Conservation (phyloP, 805 yeast species). For the Schwanniomyces occidentalis region DNA sequence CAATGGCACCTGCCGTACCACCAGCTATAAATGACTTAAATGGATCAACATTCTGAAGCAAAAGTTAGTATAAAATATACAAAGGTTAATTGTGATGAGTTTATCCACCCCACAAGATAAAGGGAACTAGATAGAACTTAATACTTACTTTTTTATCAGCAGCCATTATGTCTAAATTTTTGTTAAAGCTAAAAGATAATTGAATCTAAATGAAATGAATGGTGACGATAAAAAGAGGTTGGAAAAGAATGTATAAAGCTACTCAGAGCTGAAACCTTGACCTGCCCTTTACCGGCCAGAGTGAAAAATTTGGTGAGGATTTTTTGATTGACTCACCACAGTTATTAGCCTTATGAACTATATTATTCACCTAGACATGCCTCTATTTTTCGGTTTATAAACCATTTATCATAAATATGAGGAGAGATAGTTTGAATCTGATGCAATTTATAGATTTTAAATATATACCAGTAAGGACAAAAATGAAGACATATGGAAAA, state of each 20-base stretch:
- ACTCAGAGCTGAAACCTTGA: neutral
- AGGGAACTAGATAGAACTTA: neutral
- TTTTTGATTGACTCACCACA: neutral
- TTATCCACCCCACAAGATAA: neutral
- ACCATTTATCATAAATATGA: too few species aligned
- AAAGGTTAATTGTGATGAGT: too few species aligned
- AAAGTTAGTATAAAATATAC: conserved; percentile 13
- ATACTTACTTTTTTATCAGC: conserved; percentile 7
- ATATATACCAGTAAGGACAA: too few species aligned
- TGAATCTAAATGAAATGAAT: neutral
- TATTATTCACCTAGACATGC: too few species aligned
- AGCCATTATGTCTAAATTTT: conserved; percentile 1
- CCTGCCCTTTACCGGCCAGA: neutral
- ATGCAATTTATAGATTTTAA: too few species aligned
- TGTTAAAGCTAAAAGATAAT: neutral
- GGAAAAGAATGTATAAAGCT: too few species aligned
- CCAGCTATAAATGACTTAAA: conserved; percentile 88
- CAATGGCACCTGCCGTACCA: conserved; percentile 95
- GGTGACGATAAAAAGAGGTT: too few species aligned
- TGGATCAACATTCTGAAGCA: conserved; percentile 56
- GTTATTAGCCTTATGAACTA: too few species aligned
- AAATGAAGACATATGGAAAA: too few species aligned
- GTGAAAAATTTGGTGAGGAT: neutral
- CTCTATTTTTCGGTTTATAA: too few species aligned
- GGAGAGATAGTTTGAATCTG: too few species aligned